Evolutionary conservation across 306 rosid genomes (phyloP), one percentile per base, ranked within the genome.

Genomic region (Medicago arabica): DNA sequence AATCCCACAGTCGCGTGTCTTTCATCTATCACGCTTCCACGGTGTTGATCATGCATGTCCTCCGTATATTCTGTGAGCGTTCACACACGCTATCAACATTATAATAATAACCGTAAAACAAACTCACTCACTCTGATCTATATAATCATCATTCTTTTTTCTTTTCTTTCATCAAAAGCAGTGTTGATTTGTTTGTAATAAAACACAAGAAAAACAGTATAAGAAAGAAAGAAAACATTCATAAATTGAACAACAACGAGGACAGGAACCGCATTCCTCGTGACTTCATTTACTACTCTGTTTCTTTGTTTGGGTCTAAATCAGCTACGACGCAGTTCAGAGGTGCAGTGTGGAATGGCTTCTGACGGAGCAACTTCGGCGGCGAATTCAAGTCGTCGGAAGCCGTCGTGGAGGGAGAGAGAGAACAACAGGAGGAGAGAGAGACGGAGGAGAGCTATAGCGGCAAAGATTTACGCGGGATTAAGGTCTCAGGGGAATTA

Each of bases 361-460:
- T 94, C 95, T 7, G 96, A 94, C 57, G 97, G 93, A 31, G 98
- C 94, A 2, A 90, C 96, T 11, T 94, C 97, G 18, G 88, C 87
- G 71, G 76, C 89, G 66, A 75, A 74, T n/a, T 34, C 38, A 6
- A 78, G 84, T 12, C 61, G 97, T 69, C 75, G 98, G 73, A 94
- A 94, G 83, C 97, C 97, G 59, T 94, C 98, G 40, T 92, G 97
- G 98, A 88, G 98, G 87, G 98, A 94, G 83, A 90, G 96, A 15
- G 98, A 94, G 89, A 94, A 94, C 82, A 94, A 94, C 76, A 44
- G 93, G 78, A 86, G 93, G 81, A 85, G 97, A 83, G 98, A 94
- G 86, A 78, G 98, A 74, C 63, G 93, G 66, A 74, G 98, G 71
- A 86, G 98, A 64, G 98, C 98, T 65, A 86, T 90, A 1, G 92